A percentile compares a stretch with the other conserved stretches of the same genome.
Evolutionary conservation across 2,329 filamentous ascomycete species (phyloP).

Genomic region (Fusarium armeniacum): DNA sequence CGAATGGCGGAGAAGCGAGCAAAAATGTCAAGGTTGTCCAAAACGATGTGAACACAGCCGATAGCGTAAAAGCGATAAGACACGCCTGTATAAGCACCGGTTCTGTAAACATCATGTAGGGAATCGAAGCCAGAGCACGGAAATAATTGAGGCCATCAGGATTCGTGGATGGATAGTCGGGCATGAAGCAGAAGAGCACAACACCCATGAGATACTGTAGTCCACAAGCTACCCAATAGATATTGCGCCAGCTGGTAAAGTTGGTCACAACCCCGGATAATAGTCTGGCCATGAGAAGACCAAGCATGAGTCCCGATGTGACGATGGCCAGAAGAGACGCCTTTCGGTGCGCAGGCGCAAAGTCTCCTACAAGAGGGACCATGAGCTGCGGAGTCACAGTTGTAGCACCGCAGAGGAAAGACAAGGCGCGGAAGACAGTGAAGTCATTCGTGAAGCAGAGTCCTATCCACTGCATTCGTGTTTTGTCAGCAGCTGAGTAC

Average conservation of each 20-base stretch:
- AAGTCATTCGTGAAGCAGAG: constrained; percentile 78
- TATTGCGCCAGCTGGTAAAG: constrained; percentile 79
- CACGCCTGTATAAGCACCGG: constrained; percentile 79
- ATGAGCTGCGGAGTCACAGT: constrained; percentile 86
- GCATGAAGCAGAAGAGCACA: constrained; percentile 80
- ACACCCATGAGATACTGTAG: constrained; percentile 76
- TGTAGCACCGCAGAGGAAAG: constrained; percentile 80
- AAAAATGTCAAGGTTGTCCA: constrained; percentile 83
- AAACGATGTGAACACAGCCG: constrained; percentile 65
- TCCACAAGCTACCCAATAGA: constrained; percentile 83
- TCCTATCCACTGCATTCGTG: constrained; percentile 69
- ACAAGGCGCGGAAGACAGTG: constrained; percentile 74
- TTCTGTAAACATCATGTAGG: constrained; percentile 72
- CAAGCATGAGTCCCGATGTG: constrained; percentile 80
- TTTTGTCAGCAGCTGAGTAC: constrained; percentile 1
- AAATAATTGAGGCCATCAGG: constrained; percentile 74
- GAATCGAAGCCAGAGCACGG: constrained; percentile 73
- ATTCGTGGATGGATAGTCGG: constrained; percentile 84
- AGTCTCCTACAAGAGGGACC: constrained; percentile 84
- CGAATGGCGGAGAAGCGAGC: constrained; percentile 77
- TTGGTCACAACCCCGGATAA: constrained; percentile 82
- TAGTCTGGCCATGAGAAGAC: constrained; percentile 81
- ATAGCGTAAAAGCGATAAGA: constrained; percentile 73
- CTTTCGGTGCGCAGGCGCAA: constrained; percentile 77
- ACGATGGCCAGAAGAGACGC: constrained; percentile 80